These are phyloP conservation scores for Phytopythium mirpurense DNA, from an alignment of 352 stramenopile genomes.

Conservation along the genomic window DNA sequence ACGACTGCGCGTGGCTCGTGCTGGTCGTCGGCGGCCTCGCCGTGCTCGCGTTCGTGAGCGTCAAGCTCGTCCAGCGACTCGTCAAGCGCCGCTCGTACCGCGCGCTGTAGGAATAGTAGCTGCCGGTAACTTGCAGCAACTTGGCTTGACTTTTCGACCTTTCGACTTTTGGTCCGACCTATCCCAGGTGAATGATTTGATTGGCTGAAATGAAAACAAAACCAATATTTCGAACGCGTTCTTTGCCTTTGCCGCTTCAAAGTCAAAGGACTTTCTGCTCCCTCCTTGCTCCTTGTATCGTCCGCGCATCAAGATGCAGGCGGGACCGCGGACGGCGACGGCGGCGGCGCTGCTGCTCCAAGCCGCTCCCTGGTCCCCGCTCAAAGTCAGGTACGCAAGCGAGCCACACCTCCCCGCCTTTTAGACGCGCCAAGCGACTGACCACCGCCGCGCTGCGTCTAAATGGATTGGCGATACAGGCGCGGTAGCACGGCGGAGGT, in stretches of 20 bases:
- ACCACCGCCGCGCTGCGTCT: no score
- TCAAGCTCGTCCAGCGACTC: constrained; percentile 38
- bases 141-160: no score
- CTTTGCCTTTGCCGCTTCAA: background rate
- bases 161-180: constrained; percentile 4
- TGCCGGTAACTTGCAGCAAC: no score
- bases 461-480: constrained; percentile 9
- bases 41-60: constrained; percentile 29
- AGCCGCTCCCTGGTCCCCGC: constrained; percentile 35
- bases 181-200: no score
- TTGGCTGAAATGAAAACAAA: constrained; percentile 22
- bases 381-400: constrained; percentile 32
- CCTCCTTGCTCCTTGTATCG: no score
- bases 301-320: background rate
- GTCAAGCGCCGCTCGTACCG: constrained; percentile 37
- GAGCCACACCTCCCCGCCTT: background rate
- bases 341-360: constrained; percentile 50
- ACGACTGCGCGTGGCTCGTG: constrained; percentile 24
- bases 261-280: no score
- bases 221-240: no score
- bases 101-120: constrained; percentile 24
- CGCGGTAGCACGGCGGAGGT: constrained; percentile 49
- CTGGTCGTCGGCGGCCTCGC: constrained; percentile 30
- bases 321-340: constrained; percentile 3
- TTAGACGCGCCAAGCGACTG: background rate